Base-by-base conservation (phyloP, 2,329 filamentous ascomycete species). In the Xylariaceae sp. region DNA sequence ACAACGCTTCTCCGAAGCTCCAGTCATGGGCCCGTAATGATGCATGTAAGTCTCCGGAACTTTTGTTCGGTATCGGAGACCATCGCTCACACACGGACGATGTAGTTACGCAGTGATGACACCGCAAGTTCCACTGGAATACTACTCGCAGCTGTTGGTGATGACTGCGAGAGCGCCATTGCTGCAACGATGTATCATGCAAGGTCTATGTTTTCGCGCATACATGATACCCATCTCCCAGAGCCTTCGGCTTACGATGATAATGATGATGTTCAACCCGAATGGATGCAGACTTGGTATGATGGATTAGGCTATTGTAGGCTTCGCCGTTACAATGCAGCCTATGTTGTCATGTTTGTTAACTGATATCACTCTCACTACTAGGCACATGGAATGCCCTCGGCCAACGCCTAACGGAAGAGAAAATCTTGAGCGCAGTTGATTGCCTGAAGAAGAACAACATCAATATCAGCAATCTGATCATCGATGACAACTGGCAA, bases 401-500 rank as follows among this genome's bases (percentile, higher is more conserved):
- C 0, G 94, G 94, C 0, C 90, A 95, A 67, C 78, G 87, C 50
- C 78, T 99, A 39, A 94, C 87, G 0, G 89, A 93, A 61, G 80
- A 90, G 17, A 95, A 91, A 67, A 83, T 99, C 11, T 78, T 92
- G 10, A 74, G 85, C 47, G 91, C 92, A 1, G 77, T 97, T 0
- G 84, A 91, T 59, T 80, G 82, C 1, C 77, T 99, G 9, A 82
- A 86, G 3, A 78, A 85, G 35, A 82, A 89, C 58, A 82, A 87
- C 0, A 90, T 99, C 68, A 86, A 88, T 48, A 81, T 97, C 51
- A 87, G 86, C 0, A 96, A 87, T 68, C 79, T 99, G 1, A 96
- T 97, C 62, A 96, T 99, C 63, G 94, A 99, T 67, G 94, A 99
- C 71, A 96, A 95, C 67, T 99, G 94, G 94, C 92, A 96, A 73